Conservation (phyloP, 495 filamentous ascomycete genomes). For the Coniosporium apollinis region DNA sequence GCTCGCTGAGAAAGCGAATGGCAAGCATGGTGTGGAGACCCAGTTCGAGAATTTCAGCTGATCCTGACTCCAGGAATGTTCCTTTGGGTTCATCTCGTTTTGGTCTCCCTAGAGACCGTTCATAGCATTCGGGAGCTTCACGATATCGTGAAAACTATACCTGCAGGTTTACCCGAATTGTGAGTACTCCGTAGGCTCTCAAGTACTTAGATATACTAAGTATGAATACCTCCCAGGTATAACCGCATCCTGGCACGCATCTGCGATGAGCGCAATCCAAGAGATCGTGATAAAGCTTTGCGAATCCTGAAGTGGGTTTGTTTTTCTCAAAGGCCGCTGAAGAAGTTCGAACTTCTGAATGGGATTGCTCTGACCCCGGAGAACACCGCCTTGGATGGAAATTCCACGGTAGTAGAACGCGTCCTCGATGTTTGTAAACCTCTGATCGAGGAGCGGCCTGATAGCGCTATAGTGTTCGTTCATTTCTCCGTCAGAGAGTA, state of each 20-base stretch:
- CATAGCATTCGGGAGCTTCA: neutral
- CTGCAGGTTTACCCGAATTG: neutral
- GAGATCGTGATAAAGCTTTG: neutral
- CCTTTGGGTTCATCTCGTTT: neutral
- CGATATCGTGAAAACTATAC: neutral
- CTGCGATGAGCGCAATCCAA: neutral
- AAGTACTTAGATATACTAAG: neutral
- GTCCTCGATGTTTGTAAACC: conserved; percentile 1
- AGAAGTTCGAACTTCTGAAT: neutral
- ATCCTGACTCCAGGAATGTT: neutral
- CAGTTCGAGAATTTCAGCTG: neutral
- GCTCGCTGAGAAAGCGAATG: conserved; percentile 1
- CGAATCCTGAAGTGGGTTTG: conserved; percentile 1
- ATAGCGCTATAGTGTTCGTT: neutral
- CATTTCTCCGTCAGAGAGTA: neutral
- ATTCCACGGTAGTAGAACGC: neutral
- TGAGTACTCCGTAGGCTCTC: neutral
- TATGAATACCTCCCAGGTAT: neutral
- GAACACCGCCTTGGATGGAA: neutral
- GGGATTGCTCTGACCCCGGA: neutral
- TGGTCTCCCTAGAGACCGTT: neutral
- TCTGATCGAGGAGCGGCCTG: conserved; percentile 1
- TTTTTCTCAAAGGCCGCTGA: neutral
- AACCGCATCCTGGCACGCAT: neutral
- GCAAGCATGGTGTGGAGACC: neutral